Evolutionary conservation across 805 yeast genomes (phyloP), one percentile per base, ranked within the genome.

Genomic region (Hanseniaspora occidentalis): DNA sequence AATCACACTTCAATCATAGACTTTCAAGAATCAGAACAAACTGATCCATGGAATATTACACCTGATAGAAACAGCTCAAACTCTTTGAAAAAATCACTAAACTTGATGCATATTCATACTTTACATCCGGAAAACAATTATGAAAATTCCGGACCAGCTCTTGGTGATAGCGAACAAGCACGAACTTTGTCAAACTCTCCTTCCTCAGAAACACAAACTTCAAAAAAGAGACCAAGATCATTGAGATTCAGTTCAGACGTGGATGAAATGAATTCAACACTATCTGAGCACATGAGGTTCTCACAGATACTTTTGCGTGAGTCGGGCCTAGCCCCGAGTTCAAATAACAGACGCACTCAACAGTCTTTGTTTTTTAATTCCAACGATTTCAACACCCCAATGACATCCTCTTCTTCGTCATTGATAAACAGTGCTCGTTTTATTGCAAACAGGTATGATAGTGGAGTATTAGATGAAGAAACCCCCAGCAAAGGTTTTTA

Each of bases 341-440:
- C 10, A 23, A 7, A 23, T 23, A 7, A 10, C 25, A 23, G 9
- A 23, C 9, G 9, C 25, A 23, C 25, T 23, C 25, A 23, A 7
- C 25, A 23, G 25, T 25, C 29, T 5, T 25, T 25, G 4, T 25
- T 14, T 25, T 8, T 14, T 13, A 13, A 25, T 7, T 13, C 14
- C 8, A 25, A 13, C n/a, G 4, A 25, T 5, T 4, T 14, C 4
- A 4, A 13, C n/a, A 13, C 29, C 29, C 5, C 47, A 6, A 41
- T 45, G 18, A 20, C 38, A 13, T 39, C 45, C 9, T 43, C 50
- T 4, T 38, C 45, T 6, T 39, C 44, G 19, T 38, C 45, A 1
- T 25, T 41, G 3, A 38, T 26, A 24, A 20, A 8, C 29, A 17
- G 21, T 26, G n/a, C 19, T 17, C 10, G 7, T 18, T 14, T 21